These are phyloP conservation scores for Reutealis trisperma DNA, from an alignment of 345 rosid species.

Conservation along the genomic window DNA sequence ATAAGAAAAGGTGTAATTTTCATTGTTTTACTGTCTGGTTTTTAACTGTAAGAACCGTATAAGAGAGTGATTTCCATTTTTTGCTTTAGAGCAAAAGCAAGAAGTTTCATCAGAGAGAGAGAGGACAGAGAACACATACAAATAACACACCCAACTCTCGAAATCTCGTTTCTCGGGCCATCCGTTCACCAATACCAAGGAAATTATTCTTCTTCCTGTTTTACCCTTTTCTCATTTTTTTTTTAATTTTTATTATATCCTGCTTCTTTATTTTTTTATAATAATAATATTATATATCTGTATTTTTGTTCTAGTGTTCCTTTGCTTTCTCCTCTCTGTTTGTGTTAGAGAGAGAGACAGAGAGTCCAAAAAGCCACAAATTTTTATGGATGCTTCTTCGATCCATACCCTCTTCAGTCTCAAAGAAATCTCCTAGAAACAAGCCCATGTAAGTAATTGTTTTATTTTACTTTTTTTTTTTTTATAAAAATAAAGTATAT, in stretches of 20 bases:
- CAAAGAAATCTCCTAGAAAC: slow-evolving; percentile 48
- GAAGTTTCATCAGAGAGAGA: background rate
- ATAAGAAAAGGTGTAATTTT: background rate
- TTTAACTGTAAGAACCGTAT: background rate
- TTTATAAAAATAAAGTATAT: background rate
- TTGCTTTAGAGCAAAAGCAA: background rate
- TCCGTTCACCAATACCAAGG: slow-evolving; percentile 50
- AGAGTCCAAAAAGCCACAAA: slow-evolving; percentile 28
- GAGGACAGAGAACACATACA: too few species aligned
- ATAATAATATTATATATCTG: background rate
- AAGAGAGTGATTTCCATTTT: background rate
- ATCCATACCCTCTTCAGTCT: slow-evolving; percentile 45
- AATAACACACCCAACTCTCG: background rate
- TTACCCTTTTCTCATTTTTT: slow-evolving; percentile 7
- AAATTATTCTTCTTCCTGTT: slow-evolving; percentile 30
- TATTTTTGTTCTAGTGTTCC: slow-evolving; percentile 19
- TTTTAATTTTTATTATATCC: slow-evolving; percentile 26
- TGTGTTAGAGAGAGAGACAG: slow-evolving; percentile 22
- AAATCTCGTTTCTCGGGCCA: slow-evolving; percentile 23
- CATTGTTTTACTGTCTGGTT: background rate
- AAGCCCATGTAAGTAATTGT: slow-evolving; percentile 52
- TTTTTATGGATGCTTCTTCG: slow-evolving; percentile 43
- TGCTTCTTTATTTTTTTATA: background rate
- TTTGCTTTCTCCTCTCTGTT: slow-evolving; percentile 31
- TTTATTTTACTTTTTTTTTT: background rate